These are phyloP conservation scores for Babesia bovis DNA, from an alignment of 169 alveolate genomes.

Conservation along the genomic window DNA sequence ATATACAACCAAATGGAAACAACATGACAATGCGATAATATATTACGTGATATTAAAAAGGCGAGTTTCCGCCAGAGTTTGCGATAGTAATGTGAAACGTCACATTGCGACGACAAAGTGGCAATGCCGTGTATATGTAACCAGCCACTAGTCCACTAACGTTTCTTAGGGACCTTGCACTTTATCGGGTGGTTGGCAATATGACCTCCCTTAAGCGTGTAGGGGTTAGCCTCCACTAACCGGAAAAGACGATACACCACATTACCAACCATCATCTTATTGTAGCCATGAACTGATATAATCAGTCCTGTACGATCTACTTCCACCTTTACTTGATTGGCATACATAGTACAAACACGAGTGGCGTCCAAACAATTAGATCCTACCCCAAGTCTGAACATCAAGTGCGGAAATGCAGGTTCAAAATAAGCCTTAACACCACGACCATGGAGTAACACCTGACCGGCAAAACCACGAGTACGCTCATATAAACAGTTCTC, in stretches of 20 bases:
- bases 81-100: no score
- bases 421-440: conserved; percentile 87
- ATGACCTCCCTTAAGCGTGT: conserved; percentile 86
- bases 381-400: conserved; percentile 85
- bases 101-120: no score
- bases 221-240: conserved; percentile 81
- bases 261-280: conserved; percentile 84
- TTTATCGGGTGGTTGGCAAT: conserved; percentile 78
- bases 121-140: no score
- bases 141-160: no score
- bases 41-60: no score
- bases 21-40: no score
- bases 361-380: conserved; percentile 82
- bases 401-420: conserved; percentile 78
- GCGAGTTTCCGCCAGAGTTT: no score
- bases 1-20: no score
- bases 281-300: conserved; percentile 79
- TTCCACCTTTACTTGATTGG: conserved; percentile 73
- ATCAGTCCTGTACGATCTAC: conserved; percentile 75
- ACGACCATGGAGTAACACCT: conserved; percentile 82
- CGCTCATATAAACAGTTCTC: conserved; percentile 72
- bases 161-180: conserved; percentile 75
- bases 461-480: conserved; percentile 83
- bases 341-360: conserved; percentile 76
- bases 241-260: conserved; percentile 77